Evolutionary conservation across 345 rosid genomes (phyloP).

Genomic region (Psidium guajava): DNA sequence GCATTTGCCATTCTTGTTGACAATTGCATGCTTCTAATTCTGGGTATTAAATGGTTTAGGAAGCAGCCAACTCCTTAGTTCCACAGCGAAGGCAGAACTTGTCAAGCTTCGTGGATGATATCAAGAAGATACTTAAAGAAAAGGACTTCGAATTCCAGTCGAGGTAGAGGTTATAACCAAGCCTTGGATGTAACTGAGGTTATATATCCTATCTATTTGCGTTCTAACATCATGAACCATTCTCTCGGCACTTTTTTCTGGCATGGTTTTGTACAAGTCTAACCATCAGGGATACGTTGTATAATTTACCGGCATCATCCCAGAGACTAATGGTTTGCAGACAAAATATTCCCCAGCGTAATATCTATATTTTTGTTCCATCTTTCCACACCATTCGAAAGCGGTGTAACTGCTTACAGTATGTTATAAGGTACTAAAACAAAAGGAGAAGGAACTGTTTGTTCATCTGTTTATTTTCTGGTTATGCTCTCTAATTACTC

Average conservation of each 20-base stretch:
- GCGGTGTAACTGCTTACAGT: neutral
- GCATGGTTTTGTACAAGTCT: neutral
- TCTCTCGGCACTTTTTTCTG: neutral
- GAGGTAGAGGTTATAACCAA: neutral
- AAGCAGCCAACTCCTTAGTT: slow-evolving; percentile 34
- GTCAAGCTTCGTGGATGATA: slow-evolving; percentile 29
- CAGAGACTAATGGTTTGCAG: neutral
- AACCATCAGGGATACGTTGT: neutral
- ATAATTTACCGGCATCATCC: neutral
- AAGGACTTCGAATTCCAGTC: neutral
- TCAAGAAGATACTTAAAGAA: slow-evolving; percentile 23
- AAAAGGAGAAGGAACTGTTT: neutral
- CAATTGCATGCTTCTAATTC: neutral
- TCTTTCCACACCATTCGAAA: neutral
- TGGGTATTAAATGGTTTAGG: slow-evolving; percentile 16
- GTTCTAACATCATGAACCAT: neutral
- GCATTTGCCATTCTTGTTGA: neutral
- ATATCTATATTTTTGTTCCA: neutral
- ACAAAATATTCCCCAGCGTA: neutral
- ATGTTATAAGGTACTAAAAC: neutral
- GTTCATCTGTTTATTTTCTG: neutral
- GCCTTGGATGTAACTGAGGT: neutral
- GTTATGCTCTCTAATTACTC: neutral
- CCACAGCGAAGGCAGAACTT: slow-evolving; percentile 18
- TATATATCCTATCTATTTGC: neutral